Conservation (phyloP, 192 early-diverging fungal species). For the Linderina pennispora region DNA sequence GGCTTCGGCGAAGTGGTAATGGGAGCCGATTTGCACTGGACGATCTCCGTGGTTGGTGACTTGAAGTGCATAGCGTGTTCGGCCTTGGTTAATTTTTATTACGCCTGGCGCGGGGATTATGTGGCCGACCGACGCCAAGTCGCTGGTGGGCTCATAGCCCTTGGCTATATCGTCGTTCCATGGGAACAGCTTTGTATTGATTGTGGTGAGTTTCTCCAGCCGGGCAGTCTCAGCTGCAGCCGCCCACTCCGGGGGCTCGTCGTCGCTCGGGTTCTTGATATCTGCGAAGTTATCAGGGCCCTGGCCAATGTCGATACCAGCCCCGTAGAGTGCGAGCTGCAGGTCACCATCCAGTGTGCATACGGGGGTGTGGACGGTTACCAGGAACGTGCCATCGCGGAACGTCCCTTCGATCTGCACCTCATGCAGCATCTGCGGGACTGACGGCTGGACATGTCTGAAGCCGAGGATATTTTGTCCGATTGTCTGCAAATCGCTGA, state of each 20-base stretch:
- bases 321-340: constrained; percentile 80
- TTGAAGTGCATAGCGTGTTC: constrained; percentile 57
- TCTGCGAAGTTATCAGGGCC: constrained; percentile 6
- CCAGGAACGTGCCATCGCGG: constrained; percentile 87
- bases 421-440: constrained; percentile 63
- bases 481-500: constrained; percentile 81
- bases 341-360: constrained; percentile 73
- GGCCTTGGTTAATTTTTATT: constrained; percentile 74
- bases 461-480: constrained; percentile 85
- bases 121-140: constrained; percentile 53
- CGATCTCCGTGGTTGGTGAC: constrained; percentile 94
- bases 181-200: constrained; percentile 47
- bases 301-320: constrained; percentile 74
- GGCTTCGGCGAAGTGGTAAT: constrained; percentile 95
- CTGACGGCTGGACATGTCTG: constrained; percentile 72
- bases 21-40: constrained; percentile 91
- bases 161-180: constrained; percentile 28
- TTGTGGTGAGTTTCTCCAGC: background rate
- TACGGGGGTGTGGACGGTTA: constrained; percentile 92
- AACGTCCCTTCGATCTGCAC: constrained; percentile 94
- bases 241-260: too few relatives aligned
- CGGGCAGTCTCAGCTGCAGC: too few relatives aligned
- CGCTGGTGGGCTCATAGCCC: constrained; percentile 38
- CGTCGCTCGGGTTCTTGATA: constrained; percentile 9
- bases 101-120: constrained; percentile 58